Percentiles rank a stretch among this genome's conserved stretches.
Evolutionary conservation across 2,329 filamentous ascomycete genomes (phyloP).

Genomic region (Magnaporthiopsis rhizophila): DNA sequence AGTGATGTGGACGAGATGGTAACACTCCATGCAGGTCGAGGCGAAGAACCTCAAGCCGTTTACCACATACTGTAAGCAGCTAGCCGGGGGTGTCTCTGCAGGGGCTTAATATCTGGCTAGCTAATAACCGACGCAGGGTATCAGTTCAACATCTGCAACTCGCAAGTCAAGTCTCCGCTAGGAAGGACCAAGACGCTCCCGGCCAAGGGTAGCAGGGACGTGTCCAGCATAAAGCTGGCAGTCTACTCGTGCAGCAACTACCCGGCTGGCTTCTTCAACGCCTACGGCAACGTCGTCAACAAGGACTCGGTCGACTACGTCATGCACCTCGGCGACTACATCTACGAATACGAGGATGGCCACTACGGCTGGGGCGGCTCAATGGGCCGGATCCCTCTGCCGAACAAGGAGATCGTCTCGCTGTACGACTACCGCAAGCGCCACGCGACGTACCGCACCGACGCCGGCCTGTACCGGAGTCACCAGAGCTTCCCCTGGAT

Average conservation of each 20-base stretch:
- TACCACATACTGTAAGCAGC: slow-evolving; percentile 45
- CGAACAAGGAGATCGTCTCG: slow-evolving; percentile 40
- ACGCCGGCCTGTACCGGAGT: slow-evolving; percentile 47
- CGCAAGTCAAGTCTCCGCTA: slow-evolving; percentile 51
- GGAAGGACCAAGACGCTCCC: slow-evolving; percentile 67
- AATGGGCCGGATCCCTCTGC: slow-evolving; percentile 43
- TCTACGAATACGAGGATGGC: slow-evolving; percentile 52
- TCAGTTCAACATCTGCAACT: slow-evolving; percentile 61
- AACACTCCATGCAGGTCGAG: slow-evolving; percentile 42
- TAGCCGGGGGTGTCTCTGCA: too few relatives aligned
- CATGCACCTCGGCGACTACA: slow-evolving; percentile 51
- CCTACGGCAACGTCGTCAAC: slow-evolving; percentile 48
- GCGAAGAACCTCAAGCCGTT: slow-evolving; percentile 53
- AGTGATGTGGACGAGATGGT: too few relatives aligned
- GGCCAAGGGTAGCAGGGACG: slow-evolving; percentile 43
- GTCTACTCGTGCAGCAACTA: slow-evolving; percentile 67
- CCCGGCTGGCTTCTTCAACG: slow-evolving; percentile 50
- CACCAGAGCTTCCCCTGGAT: slow-evolving; percentile 55
- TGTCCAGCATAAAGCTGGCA: slow-evolving; percentile 50
- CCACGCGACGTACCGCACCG: slow-evolving; percentile 51
- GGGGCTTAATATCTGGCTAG: background rate
- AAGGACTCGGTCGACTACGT: slow-evolving; percentile 55
- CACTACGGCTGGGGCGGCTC: slow-evolving; percentile 42
- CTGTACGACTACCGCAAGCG: slow-evolving; percentile 53
- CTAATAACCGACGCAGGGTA: slow-evolving; percentile 32